Percentiles rank a stretch among this genome's conserved stretches.
Conservation (phyloP, 2,329 filamentous ascomycete species). For the Ophidiomyces ophidiicola region DNA sequence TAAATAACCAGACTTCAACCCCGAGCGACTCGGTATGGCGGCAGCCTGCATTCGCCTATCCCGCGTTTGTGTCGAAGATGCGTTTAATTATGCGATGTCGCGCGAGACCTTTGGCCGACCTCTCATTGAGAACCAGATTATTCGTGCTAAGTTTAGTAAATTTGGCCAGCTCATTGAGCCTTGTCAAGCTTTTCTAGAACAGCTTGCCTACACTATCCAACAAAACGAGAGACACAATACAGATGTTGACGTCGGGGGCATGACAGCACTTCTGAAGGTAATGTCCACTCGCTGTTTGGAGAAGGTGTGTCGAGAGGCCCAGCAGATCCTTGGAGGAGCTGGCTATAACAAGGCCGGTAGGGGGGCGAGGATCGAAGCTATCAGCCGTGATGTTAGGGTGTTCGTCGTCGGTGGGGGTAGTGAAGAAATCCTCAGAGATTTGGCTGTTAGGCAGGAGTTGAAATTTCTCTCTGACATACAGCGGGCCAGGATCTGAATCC, state of each 20-base stretch:
- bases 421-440: conserved; percentile 31
- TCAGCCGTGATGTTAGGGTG: conserved; percentile 42
- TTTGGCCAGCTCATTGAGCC: conserved; percentile 49
- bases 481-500: conserved; percentile 5
- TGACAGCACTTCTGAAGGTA: conserved; percentile 42
- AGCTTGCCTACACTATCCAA: conserved; percentile 45
- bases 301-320: conserved; percentile 43
- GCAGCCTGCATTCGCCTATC: conserved; percentile 52
- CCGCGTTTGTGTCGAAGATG: conserved; percentile 47
- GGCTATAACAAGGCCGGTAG: conserved; percentile 41
- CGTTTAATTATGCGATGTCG: conserved; percentile 52
- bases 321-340: conserved; percentile 44
- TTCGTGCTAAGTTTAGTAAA: conserved; percentile 48
- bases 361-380: conserved; percentile 42
- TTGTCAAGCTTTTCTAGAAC: conserved; percentile 50
- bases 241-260: conserved; percentile 37
- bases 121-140: conserved; percentile 47
- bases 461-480: conserved; percentile 14
- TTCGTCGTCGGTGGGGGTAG: conserved; percentile 32
- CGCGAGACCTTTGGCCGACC: conserved; percentile 52
- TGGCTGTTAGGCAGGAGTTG: conserved; percentile 20
- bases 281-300: conserved; percentile 43
- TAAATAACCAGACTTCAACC: conserved; percentile 50
- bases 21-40: conserved; percentile 56
- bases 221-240: conserved; percentile 29